These are phyloP conservation scores for Aureobasidium sp. DNA, from an alignment of 2,329 filamentous ascomycete species.

Conservation along the genomic window DNA sequence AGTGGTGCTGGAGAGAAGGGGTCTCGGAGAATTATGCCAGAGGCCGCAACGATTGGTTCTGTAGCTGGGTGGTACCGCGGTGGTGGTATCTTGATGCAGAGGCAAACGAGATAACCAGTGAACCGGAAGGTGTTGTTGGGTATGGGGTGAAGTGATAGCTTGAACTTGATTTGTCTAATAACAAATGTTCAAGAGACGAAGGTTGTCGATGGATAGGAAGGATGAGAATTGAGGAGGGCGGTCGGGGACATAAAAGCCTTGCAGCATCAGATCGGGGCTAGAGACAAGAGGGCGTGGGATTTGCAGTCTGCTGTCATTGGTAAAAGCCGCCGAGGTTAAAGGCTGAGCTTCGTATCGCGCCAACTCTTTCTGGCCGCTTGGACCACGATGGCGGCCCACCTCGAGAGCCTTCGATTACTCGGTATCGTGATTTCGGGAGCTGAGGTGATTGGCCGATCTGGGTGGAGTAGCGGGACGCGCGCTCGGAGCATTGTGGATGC, in stretches of 20 bases:
- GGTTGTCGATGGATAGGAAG: background rate
- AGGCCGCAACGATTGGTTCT: background rate
- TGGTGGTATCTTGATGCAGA: background rate
- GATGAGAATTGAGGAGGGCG: background rate
- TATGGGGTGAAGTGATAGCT: background rate
- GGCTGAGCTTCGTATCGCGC: constrained; percentile 10
- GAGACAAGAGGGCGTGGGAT: constrained; percentile 8
- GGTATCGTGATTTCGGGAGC: constrained; percentile 1
- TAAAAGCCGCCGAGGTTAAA: constrained; percentile 11
- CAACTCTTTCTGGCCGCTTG: constrained; percentile 5
- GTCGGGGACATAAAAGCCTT: constrained; percentile 13
- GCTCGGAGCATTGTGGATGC: constrained; percentile 8
- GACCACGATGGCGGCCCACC: constrained; percentile 2
- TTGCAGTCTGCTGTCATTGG: constrained; percentile 16
- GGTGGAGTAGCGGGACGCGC: constrained; percentile 8
- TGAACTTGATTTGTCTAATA: constrained; percentile 23
- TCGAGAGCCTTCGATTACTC: background rate
- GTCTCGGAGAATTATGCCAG: constrained; percentile 9
- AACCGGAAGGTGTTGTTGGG: background rate
- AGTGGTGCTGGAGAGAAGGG: background rate
- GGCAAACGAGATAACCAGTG: background rate
- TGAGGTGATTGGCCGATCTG: constrained; percentile 9
- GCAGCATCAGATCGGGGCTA: constrained; percentile 13
- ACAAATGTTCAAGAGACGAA: constrained; percentile 19
- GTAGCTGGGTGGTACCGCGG: background rate